Conservation (phyloP, 176 grass and related monocot genomes). For the Carex myosuroides region DNA sequence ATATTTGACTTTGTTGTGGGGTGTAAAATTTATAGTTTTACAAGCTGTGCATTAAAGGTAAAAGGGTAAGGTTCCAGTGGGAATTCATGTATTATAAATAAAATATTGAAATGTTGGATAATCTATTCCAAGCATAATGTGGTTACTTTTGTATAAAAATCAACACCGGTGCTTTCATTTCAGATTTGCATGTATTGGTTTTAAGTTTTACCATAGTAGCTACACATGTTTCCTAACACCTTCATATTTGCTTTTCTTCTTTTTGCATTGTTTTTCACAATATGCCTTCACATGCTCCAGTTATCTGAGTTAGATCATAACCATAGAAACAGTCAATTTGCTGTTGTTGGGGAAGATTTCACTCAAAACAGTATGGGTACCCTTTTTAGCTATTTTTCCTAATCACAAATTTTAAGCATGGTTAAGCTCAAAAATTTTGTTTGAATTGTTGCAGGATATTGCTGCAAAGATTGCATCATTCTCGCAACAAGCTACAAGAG, state of each 20-base stretch:
- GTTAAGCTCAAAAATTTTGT: not conserved
- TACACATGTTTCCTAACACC: not conserved
- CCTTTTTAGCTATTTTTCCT: not conserved
- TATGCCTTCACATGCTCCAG: not conserved
- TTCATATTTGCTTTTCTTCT: not conserved
- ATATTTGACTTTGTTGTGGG: not conserved
- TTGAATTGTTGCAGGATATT: slow-evolving; percentile 50
- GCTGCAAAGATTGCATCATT: slow-evolving; percentile 85
- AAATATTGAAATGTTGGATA: not conserved
- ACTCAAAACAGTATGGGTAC: not conserved
- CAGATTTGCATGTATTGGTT: not conserved
- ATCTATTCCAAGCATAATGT: not conserved
- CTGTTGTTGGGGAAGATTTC: not conserved
- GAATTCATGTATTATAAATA: not conserved
- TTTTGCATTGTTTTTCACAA: not conserved
- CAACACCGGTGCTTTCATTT: not conserved
- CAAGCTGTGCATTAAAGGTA: not conserved
- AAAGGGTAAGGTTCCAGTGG: not conserved
- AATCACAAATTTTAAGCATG: not conserved
- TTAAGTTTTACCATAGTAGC: not conserved
- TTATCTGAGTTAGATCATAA: not conserved
- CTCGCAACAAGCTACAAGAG: slow-evolving; percentile 86
- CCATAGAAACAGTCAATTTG: not conserved
- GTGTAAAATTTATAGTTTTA: not conserved
- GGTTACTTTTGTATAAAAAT: not conserved